Percentiles rank a stretch among this genome's conserved stretches.
Evolutionary conservation across 192 early-diverging fungal genomes (phyloP).

Genomic region (Coemansia pectinata): DNA sequence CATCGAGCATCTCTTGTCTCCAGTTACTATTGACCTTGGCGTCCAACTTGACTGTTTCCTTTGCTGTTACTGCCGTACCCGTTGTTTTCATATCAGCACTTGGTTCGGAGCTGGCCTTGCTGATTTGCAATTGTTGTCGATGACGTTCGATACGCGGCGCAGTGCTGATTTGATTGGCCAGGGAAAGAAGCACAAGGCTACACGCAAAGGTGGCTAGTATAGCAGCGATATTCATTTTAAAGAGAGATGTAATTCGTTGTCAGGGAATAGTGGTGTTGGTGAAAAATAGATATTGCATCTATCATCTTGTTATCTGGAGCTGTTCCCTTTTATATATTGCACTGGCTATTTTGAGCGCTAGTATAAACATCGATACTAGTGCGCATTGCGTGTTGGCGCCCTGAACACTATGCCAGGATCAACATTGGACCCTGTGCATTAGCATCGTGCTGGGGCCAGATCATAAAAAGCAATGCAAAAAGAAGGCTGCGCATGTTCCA

Average conservation of each 20-base stretch:
- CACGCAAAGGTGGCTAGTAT: background rate
- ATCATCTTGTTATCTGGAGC: background rate
- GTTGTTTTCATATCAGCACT: background rate
- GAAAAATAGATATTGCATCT: background rate
- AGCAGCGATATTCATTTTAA: background rate
- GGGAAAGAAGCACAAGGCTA: background rate
- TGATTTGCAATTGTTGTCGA: background rate
- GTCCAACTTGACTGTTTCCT: background rate
- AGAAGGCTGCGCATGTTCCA: background rate
- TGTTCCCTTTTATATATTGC: background rate
- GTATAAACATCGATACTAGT: background rate
- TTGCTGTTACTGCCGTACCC: background rate
- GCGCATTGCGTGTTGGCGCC: background rate
- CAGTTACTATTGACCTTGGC: conserved; percentile 5
- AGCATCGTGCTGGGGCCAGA: background rate
- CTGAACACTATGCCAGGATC: background rate
- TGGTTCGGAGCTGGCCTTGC: background rate
- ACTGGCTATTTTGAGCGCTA: background rate
- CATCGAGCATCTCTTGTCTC: conserved; percentile 14
- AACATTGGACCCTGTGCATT: background rate
- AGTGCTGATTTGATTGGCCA: background rate
- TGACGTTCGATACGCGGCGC: background rate
- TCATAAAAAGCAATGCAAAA: background rate
- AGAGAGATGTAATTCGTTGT: too few species aligned
- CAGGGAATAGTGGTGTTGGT: background rate